Evolutionary conservation across 768 basidiomycete genomes (phyloP), one percentile per base, ranked within the genome.

Genomic region (Tylopilus intermedius): DNA sequence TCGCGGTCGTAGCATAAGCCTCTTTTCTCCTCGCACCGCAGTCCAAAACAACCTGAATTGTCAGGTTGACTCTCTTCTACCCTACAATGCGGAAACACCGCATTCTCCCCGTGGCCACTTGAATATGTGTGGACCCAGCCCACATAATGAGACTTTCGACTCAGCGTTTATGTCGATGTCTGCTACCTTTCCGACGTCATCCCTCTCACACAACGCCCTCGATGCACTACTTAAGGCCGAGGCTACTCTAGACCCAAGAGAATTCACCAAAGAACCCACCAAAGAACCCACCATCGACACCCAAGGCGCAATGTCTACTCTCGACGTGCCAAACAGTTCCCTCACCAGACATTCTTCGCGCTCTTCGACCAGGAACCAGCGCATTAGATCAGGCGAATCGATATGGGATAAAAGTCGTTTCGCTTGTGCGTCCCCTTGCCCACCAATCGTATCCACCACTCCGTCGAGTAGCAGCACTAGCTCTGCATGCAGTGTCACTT

Each of bases 51-150:
- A 53, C 47, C 50, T 46, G 55, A 55, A 55, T 56, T 59, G 29
- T 45, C 59, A 55, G 40, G 52, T 58, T 49, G 61, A 51, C 14
- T 47, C 61, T 56, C 30, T 46, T 50, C 47, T 64, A 53, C 58
- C 67, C 60, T 62, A 51, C 63, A 71, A 69, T 53, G 69, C 66
- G 67, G 69, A 59, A 63, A 43, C 63, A 58, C 69, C 60, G 61
- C 63, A 61, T 56, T 50, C 57, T 38, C 58, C 59, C 59, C 58
- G 68, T 62, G 65, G 63, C 33, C 7, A 10, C 30, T 30, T 30
- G 30, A 52, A 65, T 49, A 55, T 56, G 49, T 56, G 55, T 38
- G 51, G 52, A 39, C 61, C 57, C 47, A 67, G 49, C 45, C 58
- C 49, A 53, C 60, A 63, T 58, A 65, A 65, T 48, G 52, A 57